Evolutionary conservation across 306 rosid genomes (phyloP), one percentile per base, ranked within the genome.

Genomic region (Vicia faba): DNA sequence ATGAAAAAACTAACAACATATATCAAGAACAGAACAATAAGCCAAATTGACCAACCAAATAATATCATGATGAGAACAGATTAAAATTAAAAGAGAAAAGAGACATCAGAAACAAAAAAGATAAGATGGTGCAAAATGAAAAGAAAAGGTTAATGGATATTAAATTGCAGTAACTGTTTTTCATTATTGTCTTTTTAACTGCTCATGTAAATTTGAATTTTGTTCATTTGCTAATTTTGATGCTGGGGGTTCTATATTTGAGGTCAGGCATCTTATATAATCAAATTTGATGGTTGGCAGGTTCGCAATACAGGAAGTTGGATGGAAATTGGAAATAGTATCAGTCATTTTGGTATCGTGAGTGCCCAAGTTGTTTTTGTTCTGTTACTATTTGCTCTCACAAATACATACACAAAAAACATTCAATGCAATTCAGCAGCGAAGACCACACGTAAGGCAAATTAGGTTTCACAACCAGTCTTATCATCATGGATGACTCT

Each of bases 291-390:
- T 69, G 48, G 36, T 8, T 70, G 71, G 61, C 84, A 90, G 95
- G 97, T 91, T 54, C 80, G 83, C 60, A 91, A 91, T 77, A 91
- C 82, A 0, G 97, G 97, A 81, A 91, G 96, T 72, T 91, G 97
- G 96, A 91, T 88, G 97, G 97, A 91, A 78, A 91, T 91, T 70
- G 97, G 97, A 51, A 86, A 84, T 68, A 91, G 97, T 73, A 91
- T 91, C 36, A 86, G 97, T 81, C 97, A 91, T 74, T 91, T 91
- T 36, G 97, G 96, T 57, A 91, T 91, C 26, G 13, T 91, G 89
- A 91, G 96, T 74, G 97, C 97, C 74, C 97, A 91, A 71, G 92
- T 91, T 62, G 96, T 91, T 51, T 91, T 91, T 76, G 91, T 91
- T 65, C 79, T 91, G 28, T 29, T 91, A 77, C 92, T 88, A 16